Base-by-base conservation (phyloP, 1,284 basidiomycete genomes). In the Pyrrhoderma noxium region DNA sequence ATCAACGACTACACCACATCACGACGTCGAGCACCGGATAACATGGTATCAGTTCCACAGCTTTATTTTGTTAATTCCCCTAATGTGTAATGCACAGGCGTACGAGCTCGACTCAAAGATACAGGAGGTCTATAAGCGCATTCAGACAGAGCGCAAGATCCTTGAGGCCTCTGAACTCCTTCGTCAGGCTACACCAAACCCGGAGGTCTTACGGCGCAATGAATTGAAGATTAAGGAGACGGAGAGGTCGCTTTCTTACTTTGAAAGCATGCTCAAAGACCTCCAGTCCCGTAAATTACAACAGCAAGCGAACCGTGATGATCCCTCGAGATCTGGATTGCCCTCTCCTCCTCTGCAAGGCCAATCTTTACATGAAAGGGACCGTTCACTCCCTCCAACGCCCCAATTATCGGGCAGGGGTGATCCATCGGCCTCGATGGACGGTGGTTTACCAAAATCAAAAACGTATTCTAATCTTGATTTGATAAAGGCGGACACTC, bases 401-500 rank as follows among this genome's bases (percentile, higher is more conserved):
- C 78, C 74, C 34, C 71, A 72, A 44, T 71, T 73, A 52, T 77
- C 79, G 52, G 67, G 69, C 58, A 76, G 76, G 61, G 52, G 63
- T 36, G 46, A 59, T 40, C 63, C 69, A 11, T 65, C 68, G 34
- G 72, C 71, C 55, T 69, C 71, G 53, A 71, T 73, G 56, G 57
- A 58, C 56, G 59, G 62, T 53, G 64, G 67, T n/a, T 54, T 60
- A 54, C 67, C 73, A 50, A 78, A 77, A 63, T 70, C 71, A 58
- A 88, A 84, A 65, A 75, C 76, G 45, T 82, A 82, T 64, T 79
- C 80, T 57, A 89, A 89, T 62, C 74, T 91, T 54, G 96, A 99
- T 74, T 75, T 99, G 58, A 90, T 97, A 70, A 95, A 95, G 69
- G 93, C 94, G 59, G 96, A 99, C 70, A 95, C 94, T 36, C 95